Percentiles rank a stretch among this genome's conserved stretches.
Evolutionary conservation across 768 basidiomycete genomes (phyloP).

Genomic region (Pulveroboletus sp.): DNA sequence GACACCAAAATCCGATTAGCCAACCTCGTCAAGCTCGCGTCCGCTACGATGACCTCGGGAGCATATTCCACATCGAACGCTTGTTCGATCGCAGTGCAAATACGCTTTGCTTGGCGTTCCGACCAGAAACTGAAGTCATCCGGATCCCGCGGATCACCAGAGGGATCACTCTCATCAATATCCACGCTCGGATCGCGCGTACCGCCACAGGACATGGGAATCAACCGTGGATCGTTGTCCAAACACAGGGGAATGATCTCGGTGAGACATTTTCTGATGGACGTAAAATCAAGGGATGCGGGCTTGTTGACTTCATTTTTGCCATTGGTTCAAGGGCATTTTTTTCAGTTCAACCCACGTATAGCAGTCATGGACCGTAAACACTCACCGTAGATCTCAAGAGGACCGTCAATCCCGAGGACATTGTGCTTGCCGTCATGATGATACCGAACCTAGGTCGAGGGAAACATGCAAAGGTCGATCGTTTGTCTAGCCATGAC

Average conservation of each 20-base stretch:
- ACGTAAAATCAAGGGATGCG: slow-evolving; percentile 52
- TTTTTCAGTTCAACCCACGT: neutral
- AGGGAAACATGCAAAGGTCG: neutral
- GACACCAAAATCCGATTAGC: slow-evolving; percentile 80
- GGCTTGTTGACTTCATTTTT: slow-evolving; percentile 64
- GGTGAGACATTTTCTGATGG: slow-evolving; percentile 62
- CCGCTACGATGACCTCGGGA: slow-evolving; percentile 86
- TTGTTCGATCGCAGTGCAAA: slow-evolving; percentile 71
- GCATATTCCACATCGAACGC: slow-evolving; percentile 87
- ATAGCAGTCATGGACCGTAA: neutral
- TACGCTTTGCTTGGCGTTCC: slow-evolving; percentile 83
- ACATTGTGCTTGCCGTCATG: slow-evolving; percentile 98
- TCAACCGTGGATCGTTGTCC: slow-evolving; percentile 77
- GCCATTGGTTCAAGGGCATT: neutral
- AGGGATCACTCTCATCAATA: slow-evolving; percentile 2
- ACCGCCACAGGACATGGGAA: slow-evolving; percentile 64
- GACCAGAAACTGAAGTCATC: slow-evolving; percentile 97
- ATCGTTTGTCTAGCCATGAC: neutral
- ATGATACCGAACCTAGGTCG: slow-evolving; percentile 75
- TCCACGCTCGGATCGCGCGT: slow-evolving; percentile 18
- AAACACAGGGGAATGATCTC: slow-evolving; percentile 82
- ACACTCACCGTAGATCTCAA: slow-evolving; percentile 82
- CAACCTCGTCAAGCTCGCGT: slow-evolving; percentile 85
- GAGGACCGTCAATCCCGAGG: slow-evolving; percentile 75
- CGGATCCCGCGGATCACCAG: slow-evolving; percentile 53